Conservation (phyloP, 495 filamentous ascomycete genomes). For the Thermothielavioides terrestris region DNA sequence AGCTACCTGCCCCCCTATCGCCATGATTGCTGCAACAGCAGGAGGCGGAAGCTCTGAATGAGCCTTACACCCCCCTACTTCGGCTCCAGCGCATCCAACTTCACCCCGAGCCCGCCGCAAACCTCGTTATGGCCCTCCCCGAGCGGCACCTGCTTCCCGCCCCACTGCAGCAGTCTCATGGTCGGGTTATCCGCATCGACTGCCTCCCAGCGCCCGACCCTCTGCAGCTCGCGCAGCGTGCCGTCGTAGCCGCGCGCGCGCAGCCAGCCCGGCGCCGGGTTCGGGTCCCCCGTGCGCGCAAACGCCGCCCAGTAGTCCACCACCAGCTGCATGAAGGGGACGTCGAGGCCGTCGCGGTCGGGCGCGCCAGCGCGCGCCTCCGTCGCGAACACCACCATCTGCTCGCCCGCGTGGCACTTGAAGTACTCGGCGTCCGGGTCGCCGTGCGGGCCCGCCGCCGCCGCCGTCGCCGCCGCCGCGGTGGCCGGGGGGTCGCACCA, state of each 20-base stretch:
- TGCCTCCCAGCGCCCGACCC: conserved; percentile 16
- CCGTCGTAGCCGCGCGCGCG: conserved; percentile 11
- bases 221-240: conserved; percentile 17
- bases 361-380: conserved; percentile 16
- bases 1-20: no score
- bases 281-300: conserved; percentile 21
- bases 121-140: conserved; percentile 9
- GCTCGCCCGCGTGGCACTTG: conserved; percentile 44
- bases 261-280: conserved; percentile 15
- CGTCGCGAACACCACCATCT: conserved; percentile 34
- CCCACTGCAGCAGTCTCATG: conserved; percentile 25
- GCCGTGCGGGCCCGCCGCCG: conserved; percentile 23
- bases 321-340: conserved; percentile 19
- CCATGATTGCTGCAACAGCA: not conserved
- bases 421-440: conserved; percentile 33
- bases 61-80: not conserved
- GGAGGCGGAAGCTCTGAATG: not conserved
- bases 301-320: conserved; percentile 25
- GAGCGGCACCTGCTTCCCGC: conserved; percentile 18
- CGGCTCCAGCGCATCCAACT: conserved; percentile 17
- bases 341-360: conserved; percentile 22
- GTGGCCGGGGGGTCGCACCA: conserved; percentile 29
- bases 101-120: conserved; percentile 17
- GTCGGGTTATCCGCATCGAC: conserved; percentile 10
- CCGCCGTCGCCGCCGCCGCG: no score